Evolutionary conservation across 2,329 filamentous ascomycete genomes (phyloP).

Genomic region (Penicillium rolfsii): DNA sequence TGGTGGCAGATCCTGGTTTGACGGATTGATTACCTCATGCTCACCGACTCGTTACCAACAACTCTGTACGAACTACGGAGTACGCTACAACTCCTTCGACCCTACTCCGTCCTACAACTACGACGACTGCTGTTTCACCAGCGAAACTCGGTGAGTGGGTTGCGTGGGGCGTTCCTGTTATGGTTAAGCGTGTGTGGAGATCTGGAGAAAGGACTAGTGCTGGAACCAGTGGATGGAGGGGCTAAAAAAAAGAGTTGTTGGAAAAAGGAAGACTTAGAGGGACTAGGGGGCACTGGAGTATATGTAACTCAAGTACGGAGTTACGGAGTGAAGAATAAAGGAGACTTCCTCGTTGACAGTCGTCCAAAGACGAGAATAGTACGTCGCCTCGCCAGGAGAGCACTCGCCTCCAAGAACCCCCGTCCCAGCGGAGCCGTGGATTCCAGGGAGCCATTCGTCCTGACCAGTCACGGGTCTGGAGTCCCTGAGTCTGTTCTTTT

Average conservation of each 20-base stretch:
- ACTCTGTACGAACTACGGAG: too few species aligned
- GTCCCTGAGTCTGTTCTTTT: neutral
- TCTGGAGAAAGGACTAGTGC: conserved; percentile 10
- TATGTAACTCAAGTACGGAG: too few species aligned
- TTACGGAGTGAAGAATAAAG: too few species aligned
- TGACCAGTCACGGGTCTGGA: neutral
- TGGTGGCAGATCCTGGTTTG: neutral
- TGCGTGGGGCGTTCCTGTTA: conserved; percentile 13
- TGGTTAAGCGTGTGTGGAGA: conserved; percentile 15
- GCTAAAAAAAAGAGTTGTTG: neutral
- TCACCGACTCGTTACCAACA: conserved; percentile 2
- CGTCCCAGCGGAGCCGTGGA: neutral
- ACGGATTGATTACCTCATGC: neutral
- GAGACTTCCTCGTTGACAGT: too few species aligned
- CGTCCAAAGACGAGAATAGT: neutral
- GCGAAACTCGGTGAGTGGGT: conserved; percentile 26
- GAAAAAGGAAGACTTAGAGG: neutral
- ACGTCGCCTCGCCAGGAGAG: neutral
- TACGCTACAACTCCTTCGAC: too few species aligned
- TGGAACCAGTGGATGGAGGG: neutral
- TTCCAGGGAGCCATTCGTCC: neutral
- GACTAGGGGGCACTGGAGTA: neutral
- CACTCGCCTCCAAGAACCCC: neutral
- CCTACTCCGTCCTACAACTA: too few species aligned
- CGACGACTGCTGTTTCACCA: conserved; percentile 17